Evolutionary conservation across 352 stramenopile genomes (phyloP), one percentile per base, ranked within the genome.

Genomic region (Phytophthora pseudosyringae): DNA sequence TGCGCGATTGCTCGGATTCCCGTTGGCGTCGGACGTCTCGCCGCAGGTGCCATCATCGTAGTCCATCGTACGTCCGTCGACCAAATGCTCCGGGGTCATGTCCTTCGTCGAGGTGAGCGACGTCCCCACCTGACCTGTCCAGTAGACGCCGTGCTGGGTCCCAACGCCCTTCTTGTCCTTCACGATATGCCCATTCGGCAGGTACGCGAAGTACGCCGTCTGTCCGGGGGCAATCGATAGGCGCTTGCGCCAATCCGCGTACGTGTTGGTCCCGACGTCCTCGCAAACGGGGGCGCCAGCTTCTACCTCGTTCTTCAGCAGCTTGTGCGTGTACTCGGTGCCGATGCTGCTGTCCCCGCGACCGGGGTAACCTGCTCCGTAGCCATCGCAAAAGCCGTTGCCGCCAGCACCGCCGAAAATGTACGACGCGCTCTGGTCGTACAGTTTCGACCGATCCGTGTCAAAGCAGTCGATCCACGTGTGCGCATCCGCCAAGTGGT

Each of bases 91-190:
- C 12, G 41, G 54, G 12, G 54, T 76, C 63, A 90, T 88, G 13
- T 90, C 77, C 0, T 67, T 67, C 29, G 79, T 89, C 16, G 70
- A 82, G 8, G 68, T 33, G 11, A 90, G 75, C 44, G 69, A 69
- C 13, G 75, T 54, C 28, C 65, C 64, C 0, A 67, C 53, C 29
- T 83, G 51, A 26, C 75, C 75, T 4, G 81, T 89, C 81, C 81
- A 90, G 68, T 90, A 90, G 38, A 90, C 50, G 1, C 79, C 81
- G 45, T 87, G 74, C 51, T 86, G 66, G 0, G 79, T 89, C 26
- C 81, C 81, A 21, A 80, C 57, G 4, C 49, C 81, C 55, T 81
- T 88, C 67, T 89, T 90, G 75, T 90, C 81, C 63, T 90, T 90
- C 8, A 76, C 76, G 39, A 88, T 70, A 48, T 90, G 79, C 18